A percentile compares a stretch with the other conserved stretches of the same genome.
Conservation (phyloP, 345 rosid species). For the Mallotus nudiflorus region DNA sequence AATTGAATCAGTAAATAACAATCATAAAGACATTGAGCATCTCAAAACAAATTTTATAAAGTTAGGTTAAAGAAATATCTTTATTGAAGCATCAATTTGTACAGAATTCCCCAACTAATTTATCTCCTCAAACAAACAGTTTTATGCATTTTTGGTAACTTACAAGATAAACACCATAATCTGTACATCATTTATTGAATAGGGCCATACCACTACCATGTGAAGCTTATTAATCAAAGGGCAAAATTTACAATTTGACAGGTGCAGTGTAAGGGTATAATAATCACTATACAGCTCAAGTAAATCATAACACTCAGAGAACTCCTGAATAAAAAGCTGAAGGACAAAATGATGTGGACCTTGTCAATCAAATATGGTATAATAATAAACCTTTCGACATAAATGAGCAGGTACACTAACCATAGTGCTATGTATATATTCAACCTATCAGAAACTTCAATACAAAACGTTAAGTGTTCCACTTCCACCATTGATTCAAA, state of each 20-base stretch:
- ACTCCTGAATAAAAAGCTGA: slow-evolving; percentile 2
- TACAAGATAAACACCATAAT: slow-evolving; percentile 1
- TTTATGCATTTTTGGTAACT: slow-evolving; percentile 1
- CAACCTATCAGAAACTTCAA: slow-evolving; percentile 21
- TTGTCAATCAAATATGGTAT: slow-evolving; percentile 9
- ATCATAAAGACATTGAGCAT: background rate
- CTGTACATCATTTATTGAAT: slow-evolving; percentile 20
- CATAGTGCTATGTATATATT: background rate
- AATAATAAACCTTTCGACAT: slow-evolving; percentile 4
- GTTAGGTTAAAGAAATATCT: background rate
- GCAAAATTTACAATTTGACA: slow-evolving; percentile 4
- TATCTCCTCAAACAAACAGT: background rate
- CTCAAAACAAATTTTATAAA: background rate
- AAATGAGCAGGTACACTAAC: slow-evolving; percentile 14
- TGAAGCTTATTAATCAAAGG: slow-evolving; percentile 11
- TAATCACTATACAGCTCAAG: background rate
- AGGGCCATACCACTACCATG: slow-evolving; percentile 2
- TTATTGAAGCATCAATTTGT: background rate
- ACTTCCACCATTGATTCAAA: slow-evolving; percentile 7
- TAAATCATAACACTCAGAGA: slow-evolving; percentile 11
- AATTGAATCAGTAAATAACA: background rate
- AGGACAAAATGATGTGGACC: slow-evolving; percentile 19
- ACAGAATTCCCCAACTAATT: slow-evolving; percentile 1
- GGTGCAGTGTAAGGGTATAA: slow-evolving; percentile 1
- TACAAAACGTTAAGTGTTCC: too few species aligned